Evolutionary conservation across 768 basidiomycete genomes (phyloP).

Genomic region (Pisolithus sp.): DNA sequence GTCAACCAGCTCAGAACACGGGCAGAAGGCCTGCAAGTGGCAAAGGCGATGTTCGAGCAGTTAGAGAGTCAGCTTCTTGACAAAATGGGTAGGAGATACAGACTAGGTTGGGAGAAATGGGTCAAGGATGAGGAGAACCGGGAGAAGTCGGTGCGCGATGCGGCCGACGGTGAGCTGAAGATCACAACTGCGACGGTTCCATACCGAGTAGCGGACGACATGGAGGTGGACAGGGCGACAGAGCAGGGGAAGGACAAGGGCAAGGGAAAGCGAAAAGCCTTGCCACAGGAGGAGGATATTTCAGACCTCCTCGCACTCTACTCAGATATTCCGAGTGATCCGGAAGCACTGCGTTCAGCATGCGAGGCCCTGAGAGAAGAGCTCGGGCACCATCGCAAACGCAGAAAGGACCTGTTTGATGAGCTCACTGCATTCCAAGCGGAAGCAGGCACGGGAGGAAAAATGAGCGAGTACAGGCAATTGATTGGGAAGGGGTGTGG

Average conservation of each 20-base stretch:
- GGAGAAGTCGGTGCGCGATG: slow-evolving; percentile 62
- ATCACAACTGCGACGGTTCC: slow-evolving; percentile 40
- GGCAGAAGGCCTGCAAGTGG: slow-evolving; percentile 57
- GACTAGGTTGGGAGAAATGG: slow-evolving; percentile 93
- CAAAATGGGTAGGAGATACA: slow-evolving; percentile 79
- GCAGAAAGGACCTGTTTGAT: slow-evolving; percentile 68
- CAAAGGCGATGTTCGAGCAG: slow-evolving; percentile 50
- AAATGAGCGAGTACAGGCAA: slow-evolving; percentile 83
- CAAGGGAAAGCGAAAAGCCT: slow-evolving; percentile 52
- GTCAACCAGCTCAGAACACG: slow-evolving; percentile 65
- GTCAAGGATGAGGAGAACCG: slow-evolving; percentile 75
- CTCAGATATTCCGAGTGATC: slow-evolving; percentile 50
- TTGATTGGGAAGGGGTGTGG: slow-evolving; percentile 90
- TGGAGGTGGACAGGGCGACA: slow-evolving; percentile 33
- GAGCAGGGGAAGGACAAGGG: slow-evolving; percentile 37
- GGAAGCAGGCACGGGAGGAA: slow-evolving; percentile 83
- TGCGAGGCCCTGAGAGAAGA: slow-evolving; percentile 64
- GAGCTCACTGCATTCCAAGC: slow-evolving; percentile 76
- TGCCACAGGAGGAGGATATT: slow-evolving; percentile 48
- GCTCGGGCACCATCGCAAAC: slow-evolving; percentile 55
- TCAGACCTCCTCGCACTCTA: slow-evolving; percentile 59
- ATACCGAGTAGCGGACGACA: slow-evolving; percentile 42
- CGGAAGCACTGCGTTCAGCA: slow-evolving; percentile 43
- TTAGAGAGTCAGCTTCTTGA: slow-evolving; percentile 59
- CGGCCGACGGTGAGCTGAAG: slow-evolving; percentile 49